phyloP scores from a whole-genome alignment of 75 land plant genomes.

The Cupressus sempervirens region DNA sequence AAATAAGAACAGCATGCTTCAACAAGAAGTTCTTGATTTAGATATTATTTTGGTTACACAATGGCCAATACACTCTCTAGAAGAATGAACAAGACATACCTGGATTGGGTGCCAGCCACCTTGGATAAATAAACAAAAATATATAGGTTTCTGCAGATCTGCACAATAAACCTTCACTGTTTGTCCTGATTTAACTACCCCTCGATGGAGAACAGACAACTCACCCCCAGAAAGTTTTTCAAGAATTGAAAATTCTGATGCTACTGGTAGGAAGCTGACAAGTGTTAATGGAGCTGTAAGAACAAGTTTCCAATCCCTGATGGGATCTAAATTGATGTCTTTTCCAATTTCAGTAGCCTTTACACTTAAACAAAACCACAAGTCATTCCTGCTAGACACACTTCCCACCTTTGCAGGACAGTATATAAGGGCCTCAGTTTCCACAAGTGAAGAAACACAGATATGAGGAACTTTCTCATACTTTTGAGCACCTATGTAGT shows the following conservation, averaged over 20 bases:
- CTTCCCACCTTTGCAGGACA: conserved; percentile 38
- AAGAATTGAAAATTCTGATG: conserved; percentile 61
- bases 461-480: conserved; percentile 29
- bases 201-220: conserved; percentile 35
- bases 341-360: conserved; percentile 79
- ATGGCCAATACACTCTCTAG: neutral
- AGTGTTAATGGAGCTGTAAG: conserved; percentile 71
- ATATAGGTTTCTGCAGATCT: conserved; percentile 61
- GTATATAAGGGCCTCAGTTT: conserved; percentile 58
- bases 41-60: neutral
- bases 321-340: conserved; percentile 63
- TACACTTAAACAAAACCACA: conserved; percentile 82
- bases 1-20: conserved; percentile 83
- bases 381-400: conserved; percentile 25
- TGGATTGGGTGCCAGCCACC: conserved; percentile 81
- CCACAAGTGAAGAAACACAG: conserved; percentile 50
- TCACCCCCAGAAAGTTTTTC: conserved; percentile 51
- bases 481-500: conserved; percentile 4
- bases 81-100: conserved; percentile 27
- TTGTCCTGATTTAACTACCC: conserved; percentile 59
- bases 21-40: neutral
- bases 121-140: conserved; percentile 66
- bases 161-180: conserved; percentile 56
- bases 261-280: conserved; percentile 68
- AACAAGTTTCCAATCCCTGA: conserved; percentile 73